These are phyloP conservation scores for Kodamaea sp. DNA, from an alignment of 1,139 yeast species.

Conservation along the genomic window DNA sequence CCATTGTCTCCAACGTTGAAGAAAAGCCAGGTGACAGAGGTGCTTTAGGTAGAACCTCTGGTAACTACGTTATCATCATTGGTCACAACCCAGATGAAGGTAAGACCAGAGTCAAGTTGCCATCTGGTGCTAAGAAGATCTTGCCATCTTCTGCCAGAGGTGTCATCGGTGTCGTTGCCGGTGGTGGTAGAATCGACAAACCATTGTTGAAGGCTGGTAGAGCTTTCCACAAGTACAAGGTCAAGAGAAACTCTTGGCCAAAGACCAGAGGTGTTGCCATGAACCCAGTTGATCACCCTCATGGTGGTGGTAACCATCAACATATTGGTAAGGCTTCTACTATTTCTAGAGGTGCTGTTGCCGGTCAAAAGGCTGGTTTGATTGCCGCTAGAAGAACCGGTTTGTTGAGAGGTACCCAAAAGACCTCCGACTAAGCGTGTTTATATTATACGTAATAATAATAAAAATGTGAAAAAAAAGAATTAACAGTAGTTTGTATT, in stretches of 20 bases:
- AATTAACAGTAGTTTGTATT: background rate
- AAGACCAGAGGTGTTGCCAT: slow-evolving; percentile 99
- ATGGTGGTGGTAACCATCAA: slow-evolving; percentile 99
- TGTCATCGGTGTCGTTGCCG: slow-evolving; percentile 99
- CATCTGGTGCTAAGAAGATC: slow-evolving; percentile 98
- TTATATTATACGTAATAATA: slow-evolving; percentile 3
- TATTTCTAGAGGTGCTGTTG: slow-evolving; percentile 98
- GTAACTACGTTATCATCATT: slow-evolving; percentile 97
- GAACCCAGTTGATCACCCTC: slow-evolving; percentile 98
- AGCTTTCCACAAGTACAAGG: slow-evolving; percentile 99
- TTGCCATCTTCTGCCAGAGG: slow-evolving; percentile 97
- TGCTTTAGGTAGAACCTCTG: slow-evolving; percentile 98
- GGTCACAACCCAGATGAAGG: slow-evolving; percentile 99
- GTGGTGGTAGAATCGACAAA: slow-evolving; percentile 99
- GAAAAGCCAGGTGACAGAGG: slow-evolving; percentile 99
- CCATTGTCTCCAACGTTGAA: slow-evolving; percentile 97
- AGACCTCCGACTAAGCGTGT: slow-evolving; percentile 65
- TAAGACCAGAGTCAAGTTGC: slow-evolving; percentile 97
- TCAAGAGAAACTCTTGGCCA: slow-evolving; percentile 99
- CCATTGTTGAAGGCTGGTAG: slow-evolving; percentile 99
- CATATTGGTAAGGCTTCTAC: slow-evolving; percentile 99
- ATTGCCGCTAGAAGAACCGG: slow-evolving; percentile 99
- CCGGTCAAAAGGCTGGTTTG: slow-evolving; percentile 99
- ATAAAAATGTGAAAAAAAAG: slow-evolving; percentile 3
- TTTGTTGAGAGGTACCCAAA: slow-evolving; percentile 99